These are phyloP conservation scores for Quercus mongolica DNA, from an alignment of 306 rosid genomes.

Conservation along the genomic window DNA sequence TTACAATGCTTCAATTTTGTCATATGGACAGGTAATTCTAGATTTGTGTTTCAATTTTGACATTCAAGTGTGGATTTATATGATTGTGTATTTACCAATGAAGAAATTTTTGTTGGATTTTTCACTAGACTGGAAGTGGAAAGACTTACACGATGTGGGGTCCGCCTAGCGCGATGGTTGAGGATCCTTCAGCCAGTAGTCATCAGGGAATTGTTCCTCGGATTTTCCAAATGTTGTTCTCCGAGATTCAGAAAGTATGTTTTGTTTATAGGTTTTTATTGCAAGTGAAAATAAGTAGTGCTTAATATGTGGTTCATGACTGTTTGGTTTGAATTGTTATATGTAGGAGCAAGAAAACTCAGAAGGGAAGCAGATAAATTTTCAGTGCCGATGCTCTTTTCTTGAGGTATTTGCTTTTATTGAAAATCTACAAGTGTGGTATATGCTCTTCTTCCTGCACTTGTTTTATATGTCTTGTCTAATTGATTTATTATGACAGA, in stretches of 20 bases:
- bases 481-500: constrained; percentile 21
- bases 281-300: background rate
- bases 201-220: constrained; percentile 86
- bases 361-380: constrained; percentile 71
- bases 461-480: background rate
- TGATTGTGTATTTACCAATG: background rate
- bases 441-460: constrained; percentile 10
- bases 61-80: background rate
- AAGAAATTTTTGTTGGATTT: background rate
- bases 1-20: constrained; percentile 76
- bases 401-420: constrained; percentile 57
- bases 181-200: constrained; percentile 47
- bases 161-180: constrained; percentile 81
- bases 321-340: constrained; percentile 21
- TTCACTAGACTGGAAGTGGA: constrained; percentile 76
- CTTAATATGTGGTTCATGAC: background rate
- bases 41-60: constrained; percentile 1
- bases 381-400: constrained; percentile 92
- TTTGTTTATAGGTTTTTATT: background rate
- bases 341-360: constrained; percentile 61
- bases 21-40: constrained; percentile 82
- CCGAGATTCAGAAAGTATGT: constrained; percentile 80
- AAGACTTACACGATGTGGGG: constrained; percentile 98
- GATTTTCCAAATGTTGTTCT: constrained; percentile 66
- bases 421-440: background rate